Conservation (phyloP, 1,284 basidiomycete genomes). For the Hemileia vastatrix region DNA sequence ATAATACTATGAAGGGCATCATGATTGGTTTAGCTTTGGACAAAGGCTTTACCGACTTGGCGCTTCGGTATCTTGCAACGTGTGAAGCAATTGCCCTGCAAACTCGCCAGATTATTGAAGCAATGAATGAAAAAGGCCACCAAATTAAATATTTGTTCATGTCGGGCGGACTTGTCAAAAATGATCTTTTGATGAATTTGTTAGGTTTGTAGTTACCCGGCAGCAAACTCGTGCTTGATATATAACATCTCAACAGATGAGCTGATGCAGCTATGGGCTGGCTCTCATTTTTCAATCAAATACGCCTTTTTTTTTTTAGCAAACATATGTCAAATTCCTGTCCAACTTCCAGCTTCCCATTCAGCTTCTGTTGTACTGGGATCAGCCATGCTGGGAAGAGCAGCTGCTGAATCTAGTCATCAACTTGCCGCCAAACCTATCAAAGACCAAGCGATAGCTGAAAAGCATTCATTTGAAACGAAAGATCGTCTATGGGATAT, state of each 20-base stretch:
- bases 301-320: constrained; percentile 48
- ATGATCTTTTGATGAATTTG: constrained; percentile 32
- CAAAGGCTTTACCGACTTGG: constrained; percentile 66
- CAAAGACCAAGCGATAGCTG: constrained; percentile 47
- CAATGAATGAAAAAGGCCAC: constrained; percentile 81
- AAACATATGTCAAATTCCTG: constrained; percentile 68
- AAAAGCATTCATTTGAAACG: constrained; percentile 51
- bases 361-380: constrained; percentile 81
- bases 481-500: constrained; percentile 74
- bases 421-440: constrained; percentile 38
- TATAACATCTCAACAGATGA: too few relatives aligned
- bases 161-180: constrained; percentile 51
- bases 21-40: constrained; percentile 79
- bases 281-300: too few relatives aligned
- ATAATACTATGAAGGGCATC: constrained; percentile 82
- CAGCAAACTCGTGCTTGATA: too few relatives aligned
- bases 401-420: constrained; percentile 59
- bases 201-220: constrained; percentile 9
- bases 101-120: constrained; percentile 85
- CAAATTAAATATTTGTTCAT: constrained; percentile 77
- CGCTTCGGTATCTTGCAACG: constrained; percentile 79
- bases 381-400: constrained; percentile 82
- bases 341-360: constrained; percentile 66
- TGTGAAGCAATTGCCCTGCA: constrained; percentile 91
- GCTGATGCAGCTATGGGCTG: too few relatives aligned